Base-by-base conservation (phyloP, 345 rosid genomes). In the Nasturtium officinale region DNA sequence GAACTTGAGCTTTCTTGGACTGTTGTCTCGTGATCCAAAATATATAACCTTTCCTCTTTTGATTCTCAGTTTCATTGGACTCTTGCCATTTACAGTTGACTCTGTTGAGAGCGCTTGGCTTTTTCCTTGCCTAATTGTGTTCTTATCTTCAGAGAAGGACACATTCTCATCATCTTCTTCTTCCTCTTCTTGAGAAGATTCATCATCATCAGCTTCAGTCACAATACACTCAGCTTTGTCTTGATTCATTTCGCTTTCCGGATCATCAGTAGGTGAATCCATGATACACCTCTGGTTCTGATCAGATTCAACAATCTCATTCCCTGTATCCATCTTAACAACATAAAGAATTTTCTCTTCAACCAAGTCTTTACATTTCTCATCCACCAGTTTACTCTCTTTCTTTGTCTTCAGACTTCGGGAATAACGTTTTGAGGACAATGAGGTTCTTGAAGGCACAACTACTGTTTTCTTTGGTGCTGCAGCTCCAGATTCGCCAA, bases 341-440 rank as follows among this genome's bases (percentile, higher is more conserved):
- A 92, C 91, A 80, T 85, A 79, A 15, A 92, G 75, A 16, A 89
- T 88, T 67, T 88, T 90, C 78, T 87, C 98, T 69, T 79, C 72
- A 57, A 83, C 83, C 42, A 25, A 46, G 52, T 80, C 82, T 61
- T 45, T 61, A 61, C 65, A 42, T 13, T 55, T 75, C 18, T 79
- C 82, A 48, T 55, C 66, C 48, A 68, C 83, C 25, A 13, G 68
- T 2, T 48, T 64, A 21, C 75, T 58, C 71, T 83, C 83, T 53
- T 76, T 77, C 26, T 79, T 75, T 56, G 67, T 62, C 83, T 76
- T 69, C 69, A 69, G 69, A 54, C 74, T 79, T 76, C 69, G 62
- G 7, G 33, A 21, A 80, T 29, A 61, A 48, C 79, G 74, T 45
- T 69, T 82, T 3, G 73, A 55, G 15, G 80, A 60, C 75, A 80